Evolutionary conservation across 805 yeast genomes (phyloP).

Genomic region (Debaryomyces castellii): DNA sequence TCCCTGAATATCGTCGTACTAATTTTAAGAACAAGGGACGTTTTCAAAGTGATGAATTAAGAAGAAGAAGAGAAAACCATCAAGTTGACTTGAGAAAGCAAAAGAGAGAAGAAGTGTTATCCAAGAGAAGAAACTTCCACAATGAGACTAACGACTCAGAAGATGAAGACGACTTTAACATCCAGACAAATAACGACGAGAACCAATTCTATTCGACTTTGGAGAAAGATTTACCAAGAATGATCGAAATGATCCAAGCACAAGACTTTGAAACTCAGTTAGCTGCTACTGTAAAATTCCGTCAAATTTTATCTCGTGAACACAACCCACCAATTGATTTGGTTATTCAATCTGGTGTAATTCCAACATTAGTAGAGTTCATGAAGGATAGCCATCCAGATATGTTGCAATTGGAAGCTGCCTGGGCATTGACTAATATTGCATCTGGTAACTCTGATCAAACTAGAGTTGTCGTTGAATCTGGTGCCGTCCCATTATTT

Average conservation of each 20-base stretch:
- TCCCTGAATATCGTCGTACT: slow-evolving; percentile 97
- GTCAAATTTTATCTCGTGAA: slow-evolving; percentile 91
- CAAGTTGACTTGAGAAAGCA: slow-evolving; percentile 96
- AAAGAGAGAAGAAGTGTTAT: slow-evolving; percentile 90
- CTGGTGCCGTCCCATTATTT: slow-evolving; percentile 91
- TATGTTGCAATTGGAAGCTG: slow-evolving; percentile 93
- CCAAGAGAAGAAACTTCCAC: slow-evolving; percentile 85
- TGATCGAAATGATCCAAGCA: slow-evolving; percentile 80
- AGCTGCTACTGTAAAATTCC: slow-evolving; percentile 86
- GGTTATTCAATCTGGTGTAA: slow-evolving; percentile 91
- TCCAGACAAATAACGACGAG: slow-evolving; percentile 52
- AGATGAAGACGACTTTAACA: slow-evolving; percentile 36
- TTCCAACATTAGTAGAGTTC: slow-evolving; percentile 84
- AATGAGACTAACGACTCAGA: slow-evolving; percentile 40
- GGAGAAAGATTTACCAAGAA: slow-evolving; percentile 70
- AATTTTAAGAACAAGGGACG: slow-evolving; percentile 92
- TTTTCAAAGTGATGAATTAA: slow-evolving; percentile 91
- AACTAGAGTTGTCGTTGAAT: slow-evolving; percentile 85
- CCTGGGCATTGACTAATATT: slow-evolving; percentile 99
- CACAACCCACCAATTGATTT: slow-evolving; percentile 94
- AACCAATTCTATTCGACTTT: slow-evolving; percentile 39
- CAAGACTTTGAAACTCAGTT: slow-evolving; percentile 76
- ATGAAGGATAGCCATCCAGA: slow-evolving; percentile 75
- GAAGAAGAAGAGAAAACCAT: slow-evolving; percentile 96
- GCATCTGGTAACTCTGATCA: slow-evolving; percentile 93